Conservation (phyloP, 2,329 filamentous ascomycete species). For the Colletotrichum karsti region DNA sequence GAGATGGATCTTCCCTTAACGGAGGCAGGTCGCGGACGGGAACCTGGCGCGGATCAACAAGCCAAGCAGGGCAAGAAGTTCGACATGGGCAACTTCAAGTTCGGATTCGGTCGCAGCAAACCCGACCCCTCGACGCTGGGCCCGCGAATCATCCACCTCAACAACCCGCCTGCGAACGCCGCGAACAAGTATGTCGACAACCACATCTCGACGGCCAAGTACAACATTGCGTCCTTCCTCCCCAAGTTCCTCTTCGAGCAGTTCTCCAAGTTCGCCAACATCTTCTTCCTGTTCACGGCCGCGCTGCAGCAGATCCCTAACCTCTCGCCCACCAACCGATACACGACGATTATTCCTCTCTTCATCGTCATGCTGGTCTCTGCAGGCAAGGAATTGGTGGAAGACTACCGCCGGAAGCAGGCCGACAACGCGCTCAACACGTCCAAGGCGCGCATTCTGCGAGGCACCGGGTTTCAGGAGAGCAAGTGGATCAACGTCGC, state of each 20-base stretch:
- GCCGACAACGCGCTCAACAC: constrained; percentile 90
- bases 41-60: constrained; percentile 49
- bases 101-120: constrained; percentile 86
- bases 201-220: constrained; percentile 97
- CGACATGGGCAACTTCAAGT: constrained; percentile 84
- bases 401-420: constrained; percentile 89
- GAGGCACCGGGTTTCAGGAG: constrained; percentile 84
- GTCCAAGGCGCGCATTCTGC: constrained; percentile 83
- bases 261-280: constrained; percentile 98
- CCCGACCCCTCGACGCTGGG: constrained; percentile 90
- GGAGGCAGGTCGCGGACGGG: constrained; percentile 65
- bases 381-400: constrained; percentile 91
- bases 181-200: constrained; percentile 94
- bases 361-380: constrained; percentile 92
- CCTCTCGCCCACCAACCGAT: constrained; percentile 93
- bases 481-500: constrained; percentile 93
- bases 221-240: constrained; percentile 91
- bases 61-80: constrained; percentile 65
- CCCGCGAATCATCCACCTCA: constrained; percentile 91
- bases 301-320: constrained; percentile 93
- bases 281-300: constrained; percentile 99
- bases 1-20: constrained; percentile 98
- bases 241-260: constrained; percentile 98
- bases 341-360: constrained; percentile 96
- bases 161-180: constrained; percentile 93